Conservation (phyloP, 345 rosid genomes). For the Eucalyptus curtisii region DNA sequence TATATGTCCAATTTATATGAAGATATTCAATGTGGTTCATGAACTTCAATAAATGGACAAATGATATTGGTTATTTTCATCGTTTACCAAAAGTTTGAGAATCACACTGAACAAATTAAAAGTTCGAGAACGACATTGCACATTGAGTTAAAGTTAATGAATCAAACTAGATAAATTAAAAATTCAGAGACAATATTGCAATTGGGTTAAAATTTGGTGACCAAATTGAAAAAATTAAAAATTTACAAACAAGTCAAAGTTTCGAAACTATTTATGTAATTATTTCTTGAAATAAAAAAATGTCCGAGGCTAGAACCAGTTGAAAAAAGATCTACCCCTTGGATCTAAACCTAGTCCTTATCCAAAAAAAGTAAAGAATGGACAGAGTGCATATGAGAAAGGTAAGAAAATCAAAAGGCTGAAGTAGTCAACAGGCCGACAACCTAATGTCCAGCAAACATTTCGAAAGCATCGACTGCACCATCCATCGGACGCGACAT, state of each 20-base stretch:
- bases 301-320: neutral
- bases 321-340: neutral
- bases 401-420: neutral
- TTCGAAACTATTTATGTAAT: neutral
- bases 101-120: neutral
- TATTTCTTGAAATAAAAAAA: neutral
- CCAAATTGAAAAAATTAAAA: neutral
- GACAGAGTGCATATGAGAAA: neutral
- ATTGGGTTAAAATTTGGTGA: rapidly evolving
- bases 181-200: rapidly evolving
- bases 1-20: too few relatives aligned
- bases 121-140: rapidly evolving
- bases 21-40: too few relatives aligned
- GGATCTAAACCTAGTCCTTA: neutral
- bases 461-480: neutral
- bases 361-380: neutral
- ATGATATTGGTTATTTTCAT: neutral
- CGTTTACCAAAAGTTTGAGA: rapidly evolving
- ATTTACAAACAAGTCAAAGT: rapidly evolving
- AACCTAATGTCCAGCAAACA: neutral
- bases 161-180: neutral
- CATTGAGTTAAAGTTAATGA: rapidly evolving
- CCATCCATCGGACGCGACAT: neutral
- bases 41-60: rapidly evolving
- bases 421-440: neutral